These are phyloP conservation scores for Wickerhamiella allomyrinae DNA, from an alignment of 805 yeast species.

Conservation along the genomic window DNA sequence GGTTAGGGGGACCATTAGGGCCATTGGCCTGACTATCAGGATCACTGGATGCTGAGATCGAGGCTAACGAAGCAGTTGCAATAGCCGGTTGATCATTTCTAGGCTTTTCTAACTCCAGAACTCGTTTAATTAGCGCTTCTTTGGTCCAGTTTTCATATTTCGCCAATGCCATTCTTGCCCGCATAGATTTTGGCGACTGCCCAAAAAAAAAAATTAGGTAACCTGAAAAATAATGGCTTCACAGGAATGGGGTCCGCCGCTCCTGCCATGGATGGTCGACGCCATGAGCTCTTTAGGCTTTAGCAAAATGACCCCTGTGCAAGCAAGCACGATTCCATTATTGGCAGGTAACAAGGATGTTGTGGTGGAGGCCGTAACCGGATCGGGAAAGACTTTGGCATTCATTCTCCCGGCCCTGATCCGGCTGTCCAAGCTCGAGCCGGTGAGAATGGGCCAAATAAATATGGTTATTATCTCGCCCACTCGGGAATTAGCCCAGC, in stretches of 20 bases:
- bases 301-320: slow-evolving; percentile 86
- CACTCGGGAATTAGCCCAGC: slow-evolving; percentile 38
- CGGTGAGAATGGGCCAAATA: slow-evolving; percentile 42
- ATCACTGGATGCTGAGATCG: too few relatives aligned
- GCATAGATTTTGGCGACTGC: slow-evolving; percentile 3
- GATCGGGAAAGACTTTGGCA: slow-evolving; percentile 95
- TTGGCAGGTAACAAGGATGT: slow-evolving; percentile 79
- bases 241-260: slow-evolving; percentile 17
- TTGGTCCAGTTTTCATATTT: slow-evolving; percentile 37
- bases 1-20: not conserved
- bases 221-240: slow-evolving; percentile 2
- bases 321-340: slow-evolving; percentile 85
- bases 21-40: too few relatives aligned
- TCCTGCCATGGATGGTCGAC: slow-evolving; percentile 26
- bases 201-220: slow-evolving; percentile 2
- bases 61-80: slow-evolving; percentile 2
- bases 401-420: slow-evolving; percentile 61
- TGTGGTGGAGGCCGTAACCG: slow-evolving; percentile 93
- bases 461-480: slow-evolving; percentile 64
- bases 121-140: slow-evolving; percentile 43
- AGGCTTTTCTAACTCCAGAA: slow-evolving; percentile 40
- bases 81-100: not conserved
- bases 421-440: slow-evolving; percentile 19
- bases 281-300: slow-evolving; percentile 68
- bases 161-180: slow-evolving; percentile 1